phyloP scores from a whole-genome alignment of 1,139 yeast genomes.

The Pneumocystis jirovecii region DNA sequence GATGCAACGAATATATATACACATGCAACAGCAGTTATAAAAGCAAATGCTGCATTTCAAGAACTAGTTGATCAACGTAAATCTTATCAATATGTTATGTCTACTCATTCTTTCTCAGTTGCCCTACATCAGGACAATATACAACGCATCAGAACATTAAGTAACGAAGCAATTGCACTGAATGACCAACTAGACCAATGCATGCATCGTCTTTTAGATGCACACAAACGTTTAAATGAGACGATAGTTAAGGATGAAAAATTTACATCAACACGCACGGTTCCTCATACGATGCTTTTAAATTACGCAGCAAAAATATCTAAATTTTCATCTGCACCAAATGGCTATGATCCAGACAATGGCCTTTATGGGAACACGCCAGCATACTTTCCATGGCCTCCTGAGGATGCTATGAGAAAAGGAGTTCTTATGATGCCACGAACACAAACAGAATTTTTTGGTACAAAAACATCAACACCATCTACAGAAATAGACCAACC shows the following conservation, averaged over 20 bases:
- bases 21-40: neutral
- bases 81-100: neutral
- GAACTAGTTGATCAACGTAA: neutral
- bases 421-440: neutral
- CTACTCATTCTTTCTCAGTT: neutral
- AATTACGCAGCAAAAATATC: neutral
- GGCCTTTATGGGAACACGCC: neutral
- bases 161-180: neutral
- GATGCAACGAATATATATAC: neutral
- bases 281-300: neutral
- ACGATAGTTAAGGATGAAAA: neutral
- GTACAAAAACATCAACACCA: neutral
- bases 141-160: neutral
- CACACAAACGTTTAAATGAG: neutral
- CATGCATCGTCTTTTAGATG: neutral
- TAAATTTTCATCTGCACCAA: neutral
- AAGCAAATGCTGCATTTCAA: neutral
- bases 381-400: constrained; percentile 1
- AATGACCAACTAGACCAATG: neutral
- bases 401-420: constrained; percentile 1
- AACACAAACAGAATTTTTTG: neutral
- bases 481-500: neutral
- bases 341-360: neutral
- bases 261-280: neutral
- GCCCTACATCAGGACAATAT: neutral